Base-by-base conservation (phyloP, 2,329 filamentous ascomycete species). In the Fusarium brachygibbosum region DNA sequence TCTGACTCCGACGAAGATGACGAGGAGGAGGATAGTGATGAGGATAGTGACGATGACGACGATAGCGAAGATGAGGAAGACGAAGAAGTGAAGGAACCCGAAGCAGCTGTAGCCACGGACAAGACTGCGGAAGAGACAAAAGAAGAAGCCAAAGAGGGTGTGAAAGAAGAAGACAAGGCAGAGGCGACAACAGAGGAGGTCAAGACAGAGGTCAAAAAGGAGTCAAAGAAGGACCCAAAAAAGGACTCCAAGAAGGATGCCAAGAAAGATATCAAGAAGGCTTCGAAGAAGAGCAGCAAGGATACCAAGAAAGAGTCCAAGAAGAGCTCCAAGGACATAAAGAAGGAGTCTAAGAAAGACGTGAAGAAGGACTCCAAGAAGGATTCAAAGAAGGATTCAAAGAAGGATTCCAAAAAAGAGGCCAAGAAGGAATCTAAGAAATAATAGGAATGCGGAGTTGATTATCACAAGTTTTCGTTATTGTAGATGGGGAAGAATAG, bases 1-100 rank as follows among this genome's bases (percentile, higher is more conserved):
- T 48, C 51, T 16, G 51, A 37, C 23, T 54, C 40, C 10, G 58
- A 63, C 0, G 69, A 75, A 1, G 70, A 75, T 13, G 70, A 73
- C 4, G 35, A 70, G 4, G 56, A 69, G 8, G 63, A 72, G 5
- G 66, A 68, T 23, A 58, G 71, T 8, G 64, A 67, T 9, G 63
- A 62, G 1, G 42, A 65, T 0, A 65, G 65, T 8, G 59, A 71
- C 4, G 58, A 66, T 1, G 74, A 76, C 0, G 70, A 74, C 0
- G 70, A 75, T 6, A 70, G 74, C 21, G 71, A 73, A 6, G 72
- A 74, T 5, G 54, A 63, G 16, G 66, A 70, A 5, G 62, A 66
- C 12, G 58, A 65, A 23, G 63, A 69, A 29, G 66, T 60, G 12
- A 71, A 74, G 41, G 51, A 59, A 32, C 48, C 61, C 17, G 50